Evolutionary conservation across 2,329 filamentous ascomycete genomes (phyloP), one percentile per base, ranked within the genome.

Genomic region (Lasiodiplodia theobromae): DNA sequence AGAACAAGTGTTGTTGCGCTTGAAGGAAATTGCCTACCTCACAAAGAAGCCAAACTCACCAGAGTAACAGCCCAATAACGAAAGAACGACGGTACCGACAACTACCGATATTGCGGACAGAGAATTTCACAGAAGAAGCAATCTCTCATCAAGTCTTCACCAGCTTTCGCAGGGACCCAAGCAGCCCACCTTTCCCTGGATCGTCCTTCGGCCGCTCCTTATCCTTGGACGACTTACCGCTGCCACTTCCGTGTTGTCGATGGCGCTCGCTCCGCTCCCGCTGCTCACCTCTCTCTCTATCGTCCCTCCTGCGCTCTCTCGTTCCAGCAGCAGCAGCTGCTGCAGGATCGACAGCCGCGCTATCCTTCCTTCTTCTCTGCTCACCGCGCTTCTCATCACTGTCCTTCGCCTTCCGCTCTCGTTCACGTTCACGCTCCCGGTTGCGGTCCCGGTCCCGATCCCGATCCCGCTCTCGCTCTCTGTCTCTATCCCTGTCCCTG

Each of bases 181-280:
- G 23, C 25, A 64, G 6, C 16, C 57, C 57, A n/a, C 44, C 44
- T 47, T 47, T 37, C 12, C 37, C 37, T n/a, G 60, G 52, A n/a
- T 51, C 60, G 7, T 64, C 60, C 47, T 64, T 64, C 47, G 47
- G 28, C 60, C 31, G 52, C 28, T 63, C 58, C 40, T 51, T 63
- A 16, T 64, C 60, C 14, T 44, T 64, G 12, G 60, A 53, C 6
- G 44, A 52, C 60, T 52, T 64, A 16, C 58, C 58, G 28, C 58
- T 49, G 18, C 40, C 40, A 18, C 60, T 53, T 49, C 47, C 28
- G 25, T 64, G 60, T 34, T 64, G 60, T 10, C 40, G 60, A 64
- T 52, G 47, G 10, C 40, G 21, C 58, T 63, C 58, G 2, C 40
- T 25, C 52, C 53, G 28, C 8, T 56, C 52, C 25, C 28, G 28